Evolutionary conservation across 2,329 filamentous ascomycete species (phyloP), one percentile per base, ranked within the genome.

Genomic region (Metarhizium robertsii): DNA sequence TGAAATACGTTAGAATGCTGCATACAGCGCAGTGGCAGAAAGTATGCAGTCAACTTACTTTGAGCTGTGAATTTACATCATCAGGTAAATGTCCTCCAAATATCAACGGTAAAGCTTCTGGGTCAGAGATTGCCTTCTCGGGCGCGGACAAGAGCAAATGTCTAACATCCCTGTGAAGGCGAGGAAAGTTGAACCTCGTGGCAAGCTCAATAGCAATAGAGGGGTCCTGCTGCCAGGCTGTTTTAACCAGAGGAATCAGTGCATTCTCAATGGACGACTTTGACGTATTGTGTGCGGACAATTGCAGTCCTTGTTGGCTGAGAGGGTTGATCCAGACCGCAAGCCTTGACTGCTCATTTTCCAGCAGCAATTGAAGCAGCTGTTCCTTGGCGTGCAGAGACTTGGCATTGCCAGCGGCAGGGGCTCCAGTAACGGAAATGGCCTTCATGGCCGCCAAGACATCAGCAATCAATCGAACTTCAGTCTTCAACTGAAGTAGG

Each of bases 311-410:
- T 18, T 69, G 78, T 43, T 86, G 81, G 58, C 83, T 83, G 40
- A 96, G 73, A 1, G 94, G 95, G 64, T 85, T 86, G 38, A 95
- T 80, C 95, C 95, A 99, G 6, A 99, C 94, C 47, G 80, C 83
- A 45, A 99, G 76, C 47, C 92, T 85, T 3, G 82, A 80, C 63
- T 91, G 85, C 70, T 99, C 94, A 64, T 89, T 94, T 57, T 91
- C 86, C 25, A 99, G 76, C 4, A 99, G 76, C 6, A 91, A 70
- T 20, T 87, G 78, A 25, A 99, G 75, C n/a, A 99, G 75, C 58
- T 90, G 85, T 66, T 96, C 90, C 69, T 95, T 97, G 10, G 81
- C 73, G 55, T 87, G 83, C 45, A 95, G 73, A 1, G 86, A 83
- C 61, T 84, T 86, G 57, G 84, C 75, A 6, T 79, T 78, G 38